Percentiles rank a stretch among this genome's conserved stretches.
Evolutionary conservation across 345 rosid genomes (phyloP).

Genomic region (Kernera saxatilis): DNA sequence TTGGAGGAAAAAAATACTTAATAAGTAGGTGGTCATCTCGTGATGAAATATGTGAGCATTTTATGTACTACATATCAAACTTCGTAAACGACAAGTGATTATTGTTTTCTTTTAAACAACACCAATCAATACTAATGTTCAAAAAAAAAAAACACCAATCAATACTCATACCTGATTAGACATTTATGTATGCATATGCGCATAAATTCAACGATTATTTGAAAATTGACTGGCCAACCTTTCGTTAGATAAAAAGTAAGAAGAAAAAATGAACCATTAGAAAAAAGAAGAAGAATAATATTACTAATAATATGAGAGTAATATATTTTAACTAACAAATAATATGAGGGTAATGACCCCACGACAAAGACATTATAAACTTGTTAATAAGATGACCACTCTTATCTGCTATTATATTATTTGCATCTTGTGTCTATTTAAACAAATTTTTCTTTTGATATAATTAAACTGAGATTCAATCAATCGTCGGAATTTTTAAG

Average conservation of each 20-base stretch:
- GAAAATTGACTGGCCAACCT: slow-evolving; percentile 1
- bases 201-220: not conserved
- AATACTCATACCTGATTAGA: not conserved
- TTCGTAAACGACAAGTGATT: not conserved
- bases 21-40: not conserved
- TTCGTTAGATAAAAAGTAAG: not conserved
- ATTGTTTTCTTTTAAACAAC: not conserved
- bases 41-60: not conserved
- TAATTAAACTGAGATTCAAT: slow-evolving; percentile 17
- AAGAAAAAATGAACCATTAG: not conserved
- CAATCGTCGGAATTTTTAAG: not conserved
- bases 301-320: not conserved
- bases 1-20: not conserved
- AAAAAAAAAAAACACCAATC: too few relatives aligned
- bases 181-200: not conserved
- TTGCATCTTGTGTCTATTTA: slow-evolving; percentile 11
- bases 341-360: slow-evolving; percentile 1
- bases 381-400: not conserved
- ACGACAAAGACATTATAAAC: slow-evolving; percentile 13
- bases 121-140: too few relatives aligned
- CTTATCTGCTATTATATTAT: slow-evolving; percentile 11
- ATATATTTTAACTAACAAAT: too few relatives aligned
- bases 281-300: not conserved
- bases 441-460: not conserved
- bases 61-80: not conserved